These are phyloP conservation scores for Colletotrichum gloeosporioides DNA, from an alignment of 2,329 filamentous ascomycete genomes.

Conservation along the genomic window DNA sequence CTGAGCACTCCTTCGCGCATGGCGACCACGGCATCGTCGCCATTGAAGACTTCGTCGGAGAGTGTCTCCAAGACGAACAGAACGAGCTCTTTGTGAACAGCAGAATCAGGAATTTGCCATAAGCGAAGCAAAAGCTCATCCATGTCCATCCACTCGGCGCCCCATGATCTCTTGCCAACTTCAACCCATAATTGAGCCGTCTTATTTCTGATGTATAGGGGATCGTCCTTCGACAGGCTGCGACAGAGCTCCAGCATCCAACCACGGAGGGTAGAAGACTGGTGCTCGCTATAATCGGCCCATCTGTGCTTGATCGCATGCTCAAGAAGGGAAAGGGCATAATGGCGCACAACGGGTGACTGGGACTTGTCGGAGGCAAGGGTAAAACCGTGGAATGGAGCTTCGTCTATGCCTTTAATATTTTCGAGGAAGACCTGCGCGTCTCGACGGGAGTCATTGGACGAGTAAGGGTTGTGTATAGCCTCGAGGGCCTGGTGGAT, in stretches of 20 bases:
- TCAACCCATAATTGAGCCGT: constrained; percentile 94
- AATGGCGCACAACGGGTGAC: constrained; percentile 86
- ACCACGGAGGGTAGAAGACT: constrained; percentile 71
- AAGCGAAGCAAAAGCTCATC: constrained; percentile 81
- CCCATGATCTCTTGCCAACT: constrained; percentile 92
- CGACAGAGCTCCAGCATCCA: constrained; percentile 84
- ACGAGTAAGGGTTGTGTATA: constrained; percentile 82
- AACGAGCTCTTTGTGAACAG: constrained; percentile 81
- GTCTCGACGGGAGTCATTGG: constrained; percentile 81
- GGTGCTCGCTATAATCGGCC: constrained; percentile 72
- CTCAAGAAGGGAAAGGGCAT: constrained; percentile 90
- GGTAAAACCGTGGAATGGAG: constrained; percentile 83
- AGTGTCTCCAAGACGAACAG: constrained; percentile 88
- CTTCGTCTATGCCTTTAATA: constrained; percentile 79
- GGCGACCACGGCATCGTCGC: constrained; percentile 86
- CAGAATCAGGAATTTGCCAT: constrained; percentile 74
- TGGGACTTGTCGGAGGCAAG: constrained; percentile 79
- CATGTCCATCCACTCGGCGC: constrained; percentile 93
- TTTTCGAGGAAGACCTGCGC: constrained; percentile 87
- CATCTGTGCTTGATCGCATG: constrained; percentile 88
- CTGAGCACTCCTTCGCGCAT: constrained; percentile 84
- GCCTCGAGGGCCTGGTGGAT: constrained; percentile 87
- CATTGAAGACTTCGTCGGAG: constrained; percentile 92
- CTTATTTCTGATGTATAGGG: constrained; percentile 88
- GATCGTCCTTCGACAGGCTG: constrained; percentile 73